A percentile compares a stretch with the other conserved stretches of the same genome.
Evolutionary conservation across 1,139 yeast species (phyloP).

Genomic region (Lodderomyces orthopsilosis): DNA sequence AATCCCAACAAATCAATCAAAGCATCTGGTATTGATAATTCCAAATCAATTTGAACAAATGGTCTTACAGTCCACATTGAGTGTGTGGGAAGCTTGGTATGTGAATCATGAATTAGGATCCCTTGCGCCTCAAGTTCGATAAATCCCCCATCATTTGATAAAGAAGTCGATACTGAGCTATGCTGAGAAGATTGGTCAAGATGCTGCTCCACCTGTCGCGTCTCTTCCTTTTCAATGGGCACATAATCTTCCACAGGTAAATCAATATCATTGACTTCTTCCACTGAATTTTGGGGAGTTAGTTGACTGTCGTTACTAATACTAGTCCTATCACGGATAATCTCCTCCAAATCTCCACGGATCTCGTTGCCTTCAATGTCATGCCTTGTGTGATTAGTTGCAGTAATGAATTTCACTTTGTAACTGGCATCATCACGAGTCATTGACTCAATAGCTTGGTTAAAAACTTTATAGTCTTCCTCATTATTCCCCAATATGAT

Average conservation of each 20-base stretch:
- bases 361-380: slow-evolving; percentile 7
- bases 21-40: slow-evolving; percentile 63
- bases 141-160: slow-evolving; percentile 56
- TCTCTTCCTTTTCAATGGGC: slow-evolving; percentile 1
- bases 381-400: slow-evolving; percentile 36
- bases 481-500: slow-evolving; percentile 62
- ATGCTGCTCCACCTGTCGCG: not conserved
- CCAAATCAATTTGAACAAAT: slow-evolving; percentile 59
- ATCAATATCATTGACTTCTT: slow-evolving; percentile 7
- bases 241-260: slow-evolving; percentile 10
- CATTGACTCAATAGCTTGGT: slow-evolving; percentile 71
- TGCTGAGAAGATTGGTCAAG: not conserved
- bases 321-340: slow-evolving; percentile 3
- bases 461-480: slow-evolving; percentile 66
- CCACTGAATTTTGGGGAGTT: slow-evolving; percentile 29
- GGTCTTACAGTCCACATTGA: slow-evolving; percentile 95
- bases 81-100: slow-evolving; percentile 64
- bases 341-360: slow-evolving; percentile 9
- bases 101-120: slow-evolving; percentile 71
- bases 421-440: slow-evolving; percentile 71
- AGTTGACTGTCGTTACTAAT: slow-evolving; percentile 15
- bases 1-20: slow-evolving; percentile 77
- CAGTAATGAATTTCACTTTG: slow-evolving; percentile 67
- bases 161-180: slow-evolving; percentile 26
- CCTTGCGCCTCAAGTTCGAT: slow-evolving; percentile 94